Percentiles rank a stretch among this genome's conserved stretches.
Conservation (phyloP, 345 rosid species). For the Citrus sp. region DNA sequence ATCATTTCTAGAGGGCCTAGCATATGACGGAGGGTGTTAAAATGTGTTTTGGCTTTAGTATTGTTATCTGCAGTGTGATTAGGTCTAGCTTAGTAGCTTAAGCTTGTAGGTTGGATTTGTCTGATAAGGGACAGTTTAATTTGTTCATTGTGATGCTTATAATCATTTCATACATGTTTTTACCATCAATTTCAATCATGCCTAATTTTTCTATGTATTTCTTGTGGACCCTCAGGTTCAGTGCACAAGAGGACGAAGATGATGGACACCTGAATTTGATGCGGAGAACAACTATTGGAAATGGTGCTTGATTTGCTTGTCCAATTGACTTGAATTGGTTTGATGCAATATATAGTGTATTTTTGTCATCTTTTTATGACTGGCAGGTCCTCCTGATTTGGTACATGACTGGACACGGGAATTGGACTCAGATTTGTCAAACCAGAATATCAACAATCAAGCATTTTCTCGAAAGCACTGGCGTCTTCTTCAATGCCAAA, state of each 20-base stretch:
- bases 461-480: constrained; percentile 95
- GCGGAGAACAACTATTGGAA: constrained; percentile 94
- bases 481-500: constrained; percentile 99
- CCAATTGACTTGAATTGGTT: constrained; percentile 14
- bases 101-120: background rate
- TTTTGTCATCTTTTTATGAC: constrained; percentile 23
- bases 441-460: constrained; percentile 74
- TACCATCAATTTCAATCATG: background rate
- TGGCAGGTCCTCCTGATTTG: constrained; percentile 86
- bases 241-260: constrained; percentile 92
- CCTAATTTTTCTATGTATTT: background rate
- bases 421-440: constrained; percentile 63
- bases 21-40: background rate
- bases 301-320: constrained; percentile 50
- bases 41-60: background rate
- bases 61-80: background rate
- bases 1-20: background rate
- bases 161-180: background rate
- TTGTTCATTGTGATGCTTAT: background rate
- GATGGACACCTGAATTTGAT: constrained; percentile 48
- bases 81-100: background rate
- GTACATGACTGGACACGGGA: constrained; percentile 90
- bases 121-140: background rate
- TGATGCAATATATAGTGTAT: constrained; percentile 11
- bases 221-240: constrained; percentile 44